These are phyloP conservation scores for Rhizopogon sp. DNA, from an alignment of 768 basidiomycete species.

Conservation along the genomic window DNA sequence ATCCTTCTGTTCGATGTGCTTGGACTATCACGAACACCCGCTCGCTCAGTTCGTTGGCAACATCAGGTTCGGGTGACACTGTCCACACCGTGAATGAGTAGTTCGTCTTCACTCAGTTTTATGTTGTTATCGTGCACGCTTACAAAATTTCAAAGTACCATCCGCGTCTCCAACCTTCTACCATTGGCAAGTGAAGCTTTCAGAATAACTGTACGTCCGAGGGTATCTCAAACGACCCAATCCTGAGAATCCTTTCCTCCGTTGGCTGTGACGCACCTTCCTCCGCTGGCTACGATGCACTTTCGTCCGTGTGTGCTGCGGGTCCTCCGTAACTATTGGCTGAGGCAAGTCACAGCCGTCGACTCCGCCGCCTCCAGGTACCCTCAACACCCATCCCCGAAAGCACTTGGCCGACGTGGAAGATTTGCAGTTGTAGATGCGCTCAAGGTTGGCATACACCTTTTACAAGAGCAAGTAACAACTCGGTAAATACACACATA, in stretches of 20 bases:
- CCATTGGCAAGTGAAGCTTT: conserved; percentile 24
- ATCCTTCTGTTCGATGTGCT: not conserved
- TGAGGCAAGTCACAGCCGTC: not conserved
- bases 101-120: not conserved
- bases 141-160: conserved; percentile 7
- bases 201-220: conserved; percentile 22
- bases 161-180: conserved; percentile 6
- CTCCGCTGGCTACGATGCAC: too few relatives aligned
- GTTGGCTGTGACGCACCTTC: too few relatives aligned
- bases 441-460: conserved; percentile 2
- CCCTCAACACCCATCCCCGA: conserved; percentile 5
- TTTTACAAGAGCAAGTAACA: too few relatives aligned
- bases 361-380: not conserved
- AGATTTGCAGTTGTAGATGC: conserved; percentile 13
- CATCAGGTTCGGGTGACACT: not conserved
- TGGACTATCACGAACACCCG: not conserved
- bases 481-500: too few relatives aligned
- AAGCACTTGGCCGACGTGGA: conserved; percentile 14
- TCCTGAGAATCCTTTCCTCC: not conserved
- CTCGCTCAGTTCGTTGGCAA: not conserved
- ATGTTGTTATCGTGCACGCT: not conserved
- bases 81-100: not conserved
- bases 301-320: not conserved
- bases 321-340: not conserved
- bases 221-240: conserved; percentile 21